Conservation (phyloP, 345 rosid species). For the Lenwebbia sp. region DNA sequence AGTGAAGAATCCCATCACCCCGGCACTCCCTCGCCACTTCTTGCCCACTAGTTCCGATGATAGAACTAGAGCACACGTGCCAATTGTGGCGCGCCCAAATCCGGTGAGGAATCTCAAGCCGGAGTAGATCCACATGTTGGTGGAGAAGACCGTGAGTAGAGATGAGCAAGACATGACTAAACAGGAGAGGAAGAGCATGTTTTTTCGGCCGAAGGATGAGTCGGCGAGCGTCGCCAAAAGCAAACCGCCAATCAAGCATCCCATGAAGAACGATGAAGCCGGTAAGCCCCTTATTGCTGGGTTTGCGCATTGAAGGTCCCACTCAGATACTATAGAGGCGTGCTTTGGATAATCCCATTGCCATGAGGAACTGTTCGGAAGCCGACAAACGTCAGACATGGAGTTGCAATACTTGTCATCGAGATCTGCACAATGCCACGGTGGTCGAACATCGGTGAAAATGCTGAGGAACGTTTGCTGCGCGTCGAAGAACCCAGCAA, state of each 20-base stretch:
- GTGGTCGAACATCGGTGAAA: conserved; percentile 46
- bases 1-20: conserved; percentile 24
- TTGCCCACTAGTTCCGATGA: conserved; percentile 37
- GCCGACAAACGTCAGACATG: conserved; percentile 18
- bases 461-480: conserved; percentile 56
- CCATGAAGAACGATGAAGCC: conserved; percentile 46
- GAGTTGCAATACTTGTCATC: conserved; percentile 4
- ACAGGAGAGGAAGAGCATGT: conserved; percentile 32
- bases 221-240: conserved; percentile 40
- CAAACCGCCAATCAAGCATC: conserved; percentile 48
- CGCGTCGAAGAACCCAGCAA: conserved; percentile 43
- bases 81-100: conserved; percentile 39
- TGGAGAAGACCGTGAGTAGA: conserved; percentile 21
- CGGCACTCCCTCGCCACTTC: conserved; percentile 37
- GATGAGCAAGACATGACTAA: conserved; percentile 31
- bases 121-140: conserved; percentile 7
- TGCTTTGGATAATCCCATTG: conserved; percentile 26
- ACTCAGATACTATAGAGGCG: conserved; percentile 39
- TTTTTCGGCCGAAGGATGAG: conserved; percentile 47
- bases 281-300: conserved; percentile 39
- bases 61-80: conserved; percentile 36
- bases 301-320: conserved; percentile 37
- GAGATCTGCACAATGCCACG: conserved; percentile 37
- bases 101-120: conserved; percentile 26
- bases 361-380: conserved; percentile 30